Conservation (phyloP, 2,329 filamentous ascomycete species). For the Cadophora sp. region DNA sequence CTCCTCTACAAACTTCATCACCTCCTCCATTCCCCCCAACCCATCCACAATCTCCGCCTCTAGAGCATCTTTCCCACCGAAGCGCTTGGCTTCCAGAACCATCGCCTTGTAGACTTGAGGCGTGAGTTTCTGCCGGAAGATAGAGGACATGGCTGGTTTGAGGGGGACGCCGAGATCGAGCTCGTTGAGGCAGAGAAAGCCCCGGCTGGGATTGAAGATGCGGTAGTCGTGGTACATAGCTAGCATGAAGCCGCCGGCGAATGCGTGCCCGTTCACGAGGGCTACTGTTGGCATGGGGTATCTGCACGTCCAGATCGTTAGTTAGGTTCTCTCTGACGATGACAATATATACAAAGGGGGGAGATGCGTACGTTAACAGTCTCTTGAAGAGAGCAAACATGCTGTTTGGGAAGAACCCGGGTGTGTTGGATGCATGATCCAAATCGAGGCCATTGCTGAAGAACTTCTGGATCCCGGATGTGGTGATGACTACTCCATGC, state of each 20-base stretch:
- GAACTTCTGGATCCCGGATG: conserved; percentile 77
- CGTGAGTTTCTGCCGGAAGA: conserved; percentile 75
- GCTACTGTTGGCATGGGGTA: conserved; percentile 82
- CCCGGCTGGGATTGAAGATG: conserved; percentile 72
- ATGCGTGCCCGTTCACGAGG: conserved; percentile 81
- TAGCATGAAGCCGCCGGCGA: conserved; percentile 82
- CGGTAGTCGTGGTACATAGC: conserved; percentile 86
- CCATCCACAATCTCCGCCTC: conserved; percentile 72
- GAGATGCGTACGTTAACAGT: conserved; percentile 58
- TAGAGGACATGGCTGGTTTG: conserved; percentile 72
- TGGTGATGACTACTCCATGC: conserved; percentile 79
- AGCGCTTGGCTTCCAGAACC: conserved; percentile 77
- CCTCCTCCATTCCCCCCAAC: conserved; percentile 69
- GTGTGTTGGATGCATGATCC: conserved; percentile 64
- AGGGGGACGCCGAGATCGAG: conserved; percentile 81
- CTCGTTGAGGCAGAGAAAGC: conserved; percentile 84
- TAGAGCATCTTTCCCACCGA: conserved; percentile 67
- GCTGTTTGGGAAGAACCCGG: conserved; percentile 65
- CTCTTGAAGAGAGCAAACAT: conserved; percentile 71
- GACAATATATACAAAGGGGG: too few relatives aligned
- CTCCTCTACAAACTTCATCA: conserved; percentile 64
- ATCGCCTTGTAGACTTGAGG: conserved; percentile 64
- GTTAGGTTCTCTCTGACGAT: too few relatives aligned
- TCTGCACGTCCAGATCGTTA: too few relatives aligned
- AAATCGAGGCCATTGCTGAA: conserved; percentile 86